These are phyloP conservation scores for Fusarium palustre DNA, from an alignment of 2,329 filamentous ascomycete genomes.

Conservation along the genomic window DNA sequence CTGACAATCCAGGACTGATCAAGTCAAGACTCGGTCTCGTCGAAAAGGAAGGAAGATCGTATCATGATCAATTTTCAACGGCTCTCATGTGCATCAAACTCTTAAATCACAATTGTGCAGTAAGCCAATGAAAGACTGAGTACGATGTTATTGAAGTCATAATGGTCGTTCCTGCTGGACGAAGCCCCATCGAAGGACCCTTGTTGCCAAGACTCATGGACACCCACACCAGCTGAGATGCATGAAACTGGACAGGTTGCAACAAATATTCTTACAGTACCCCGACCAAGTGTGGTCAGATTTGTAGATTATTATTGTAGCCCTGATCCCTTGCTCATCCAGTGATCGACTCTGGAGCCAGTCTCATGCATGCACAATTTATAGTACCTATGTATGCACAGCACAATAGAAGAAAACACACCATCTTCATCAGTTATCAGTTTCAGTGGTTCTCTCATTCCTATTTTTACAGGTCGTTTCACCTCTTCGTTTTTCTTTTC, in stretches of 20 bases:
- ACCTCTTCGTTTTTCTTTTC: neutral
- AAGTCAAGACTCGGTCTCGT: conserved; percentile 5
- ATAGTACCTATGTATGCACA: conserved; percentile 8
- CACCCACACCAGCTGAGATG: conserved; percentile 32
- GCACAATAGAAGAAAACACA: conserved; percentile 2
- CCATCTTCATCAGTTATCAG: conserved; percentile 23
- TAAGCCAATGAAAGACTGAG: conserved; percentile 26
- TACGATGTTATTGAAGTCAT: neutral
- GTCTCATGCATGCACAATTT: conserved; percentile 8
- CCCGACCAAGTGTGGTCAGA: neutral
- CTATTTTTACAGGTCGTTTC: neutral
- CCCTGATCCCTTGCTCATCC: neutral
- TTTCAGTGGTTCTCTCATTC: neutral
- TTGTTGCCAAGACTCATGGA: conserved; percentile 33
- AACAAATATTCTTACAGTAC: conserved; percentile 14
- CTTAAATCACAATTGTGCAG: conserved; percentile 2
- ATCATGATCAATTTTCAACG: neutral
- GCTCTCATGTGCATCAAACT: conserved; percentile 26
- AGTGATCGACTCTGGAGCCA: conserved; percentile 24
- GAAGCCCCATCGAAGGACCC: conserved; percentile 15
- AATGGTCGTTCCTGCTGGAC: conserved; percentile 12
- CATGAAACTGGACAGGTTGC: neutral
- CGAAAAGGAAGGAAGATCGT: conserved; percentile 1
- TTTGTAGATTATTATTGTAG: conserved; percentile 7
- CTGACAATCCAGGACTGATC: conserved; percentile 37